phyloP scores from a whole-genome alignment of 1,284 basidiomycete genomes.

The Cystobasidium slooffiae region DNA sequence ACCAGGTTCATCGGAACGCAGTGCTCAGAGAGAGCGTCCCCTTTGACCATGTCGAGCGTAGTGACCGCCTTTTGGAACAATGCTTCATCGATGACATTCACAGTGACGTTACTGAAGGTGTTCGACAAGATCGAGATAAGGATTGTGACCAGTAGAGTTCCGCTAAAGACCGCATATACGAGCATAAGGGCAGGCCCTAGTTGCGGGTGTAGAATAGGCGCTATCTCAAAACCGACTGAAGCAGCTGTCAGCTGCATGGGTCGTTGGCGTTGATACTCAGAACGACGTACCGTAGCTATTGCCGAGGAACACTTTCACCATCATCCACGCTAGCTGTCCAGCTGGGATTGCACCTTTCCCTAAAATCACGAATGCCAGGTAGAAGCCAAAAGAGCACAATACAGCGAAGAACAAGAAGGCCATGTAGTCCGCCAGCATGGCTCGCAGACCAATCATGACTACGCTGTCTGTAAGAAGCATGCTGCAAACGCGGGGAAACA shows the following conservation, averaged over 20 bases:
- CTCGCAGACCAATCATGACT: slow-evolving; percentile 42
- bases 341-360: slow-evolving; percentile 40
- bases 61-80: slow-evolving; percentile 50
- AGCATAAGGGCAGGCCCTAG: slow-evolving; percentile 49
- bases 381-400: slow-evolving; percentile 50
- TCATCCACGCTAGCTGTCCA: slow-evolving; percentile 49
- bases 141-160: slow-evolving; percentile 50
- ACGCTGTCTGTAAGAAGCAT: slow-evolving; percentile 48
- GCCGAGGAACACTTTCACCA: slow-evolving; percentile 49
- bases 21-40: slow-evolving; percentile 50
- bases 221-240: slow-evolving; percentile 52
- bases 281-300: slow-evolving; percentile 26
- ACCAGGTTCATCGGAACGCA: slow-evolving; percentile 48
- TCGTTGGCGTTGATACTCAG: background rate
- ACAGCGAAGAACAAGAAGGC: slow-evolving; percentile 46
- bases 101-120: slow-evolving; percentile 49
- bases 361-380: slow-evolving; percentile 48
- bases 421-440: slow-evolving; percentile 50
- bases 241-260: background rate
- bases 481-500: slow-evolving; percentile 51
- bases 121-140: slow-evolving; percentile 52
- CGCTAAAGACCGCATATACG: slow-evolving; percentile 45
- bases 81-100: slow-evolving; percentile 48
- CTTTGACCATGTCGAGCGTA: slow-evolving; percentile 52
- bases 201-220: slow-evolving; percentile 46